These are phyloP conservation scores for Tuber melanosporum DNA, from an alignment of 495 filamentous ascomycete species.

Conservation along the genomic window DNA sequence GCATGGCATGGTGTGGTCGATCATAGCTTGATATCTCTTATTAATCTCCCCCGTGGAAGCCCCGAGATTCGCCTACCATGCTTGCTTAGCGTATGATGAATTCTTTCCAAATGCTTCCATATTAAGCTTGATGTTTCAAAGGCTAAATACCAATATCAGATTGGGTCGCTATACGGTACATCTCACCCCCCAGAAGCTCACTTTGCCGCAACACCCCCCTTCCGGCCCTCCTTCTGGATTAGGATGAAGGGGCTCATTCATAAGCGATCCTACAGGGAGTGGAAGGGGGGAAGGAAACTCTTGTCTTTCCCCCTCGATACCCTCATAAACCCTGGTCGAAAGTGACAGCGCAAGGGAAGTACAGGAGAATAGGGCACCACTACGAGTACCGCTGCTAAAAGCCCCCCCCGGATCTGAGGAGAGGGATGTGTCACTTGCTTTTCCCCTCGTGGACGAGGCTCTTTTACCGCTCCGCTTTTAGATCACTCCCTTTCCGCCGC, in stretches of 20 bases:
- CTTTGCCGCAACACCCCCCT: neutral
- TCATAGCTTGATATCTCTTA: neutral
- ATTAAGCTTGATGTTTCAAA: neutral
- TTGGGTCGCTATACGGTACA: neutral
- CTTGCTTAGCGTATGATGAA: neutral
- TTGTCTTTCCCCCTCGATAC: neutral
- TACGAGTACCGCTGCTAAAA: neutral
- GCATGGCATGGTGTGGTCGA: neutral
- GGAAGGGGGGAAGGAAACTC: neutral
- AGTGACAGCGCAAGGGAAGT: neutral
- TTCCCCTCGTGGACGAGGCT: neutral
- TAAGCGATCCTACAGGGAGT: neutral
- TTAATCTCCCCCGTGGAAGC: neutral
- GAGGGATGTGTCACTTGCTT: neutral
- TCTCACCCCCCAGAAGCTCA: neutral
- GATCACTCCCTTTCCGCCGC: neutral
- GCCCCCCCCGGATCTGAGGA: neutral
- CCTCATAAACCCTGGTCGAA: neutral
- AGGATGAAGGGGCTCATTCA: neutral
- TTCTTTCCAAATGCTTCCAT: neutral
- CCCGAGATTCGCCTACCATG: neutral
- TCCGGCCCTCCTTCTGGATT: neutral
- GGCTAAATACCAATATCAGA: neutral
- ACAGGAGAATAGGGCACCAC: neutral
- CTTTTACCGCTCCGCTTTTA: slow-evolving; percentile 1